Percentiles rank a stretch among this genome's conserved stretches.
phyloP scores from a whole-genome alignment of 139 green algal genomes.

The Microglena sp. region DNA sequence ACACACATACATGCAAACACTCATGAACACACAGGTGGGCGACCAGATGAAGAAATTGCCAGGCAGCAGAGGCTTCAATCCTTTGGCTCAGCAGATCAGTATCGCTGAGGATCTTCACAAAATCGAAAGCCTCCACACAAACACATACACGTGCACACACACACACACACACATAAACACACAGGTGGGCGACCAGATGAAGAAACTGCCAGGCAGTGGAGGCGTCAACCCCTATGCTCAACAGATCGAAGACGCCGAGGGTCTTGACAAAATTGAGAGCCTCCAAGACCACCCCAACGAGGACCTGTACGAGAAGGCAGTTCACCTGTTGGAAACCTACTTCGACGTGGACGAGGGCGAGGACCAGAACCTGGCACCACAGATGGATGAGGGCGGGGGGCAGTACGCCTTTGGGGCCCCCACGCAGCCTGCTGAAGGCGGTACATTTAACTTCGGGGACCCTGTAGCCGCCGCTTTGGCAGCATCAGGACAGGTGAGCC shows the following conservation, averaged over 20 bases:
- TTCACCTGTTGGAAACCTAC: conserved; percentile 62
- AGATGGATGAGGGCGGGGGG: conserved; percentile 12
- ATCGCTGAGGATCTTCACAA: too few relatives aligned
- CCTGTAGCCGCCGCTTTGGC: too few relatives aligned
- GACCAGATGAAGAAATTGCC: too few relatives aligned
- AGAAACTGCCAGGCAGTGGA: not conserved
- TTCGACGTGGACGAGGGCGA: conserved; percentile 95
- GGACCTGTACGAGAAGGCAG: conserved; percentile 96
- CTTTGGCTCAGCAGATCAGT: too few relatives aligned
- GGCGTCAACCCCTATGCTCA: not conserved
- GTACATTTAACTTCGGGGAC: conserved; percentile 14
- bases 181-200: not conserved
- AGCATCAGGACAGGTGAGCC: too few relatives aligned
- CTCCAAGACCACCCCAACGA: conserved; percentile 39
- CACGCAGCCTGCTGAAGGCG: not conserved
- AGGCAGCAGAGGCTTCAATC: too few relatives aligned
- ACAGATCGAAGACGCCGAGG: not conserved
- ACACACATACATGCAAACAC: conserved; percentile 3
- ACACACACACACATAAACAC: conserved; percentile 10
- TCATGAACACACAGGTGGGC: conserved; percentile 35
- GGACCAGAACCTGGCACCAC: conserved; percentile 88
- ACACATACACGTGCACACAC: conserved; percentile 7
- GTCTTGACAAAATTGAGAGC: not conserved
- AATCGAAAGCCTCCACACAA: not conserved
- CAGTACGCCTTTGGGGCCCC: conserved; percentile 17